Base-by-base conservation (phyloP, 2,329 filamentous ascomycete species). In the Cercospora brassicicola region DNA sequence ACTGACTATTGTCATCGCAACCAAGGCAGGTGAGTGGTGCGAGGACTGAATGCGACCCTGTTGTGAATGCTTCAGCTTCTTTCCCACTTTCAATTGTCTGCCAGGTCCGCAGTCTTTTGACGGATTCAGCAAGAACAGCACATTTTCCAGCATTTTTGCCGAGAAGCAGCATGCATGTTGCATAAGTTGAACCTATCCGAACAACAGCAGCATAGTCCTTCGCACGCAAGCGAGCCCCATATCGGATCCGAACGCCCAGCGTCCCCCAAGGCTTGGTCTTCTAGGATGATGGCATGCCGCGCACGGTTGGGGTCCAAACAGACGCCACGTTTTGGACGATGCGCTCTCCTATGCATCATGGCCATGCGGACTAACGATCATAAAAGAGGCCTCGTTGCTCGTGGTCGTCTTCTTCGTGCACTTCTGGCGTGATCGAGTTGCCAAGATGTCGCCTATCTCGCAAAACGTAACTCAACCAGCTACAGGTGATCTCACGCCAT, bases 211-310 rank as follows among this genome's bases (percentile, higher is more conserved):
- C 10, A 51, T 20, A 18, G 23, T 26, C 18, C 26, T 57, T 57
- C 53, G 28, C 30, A 57, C 30, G 13, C 53, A 57, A 18, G 53
- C 53, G 53, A 57, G 53, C 53, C 28, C 53, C 53, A 57, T 57
- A 2, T 33, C 53, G 30, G 30, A 30, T 33, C 53, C 28, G 30
- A 33, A 57, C 6, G 53, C 53, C 53, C 53, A 57, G 53, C 53
- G 15, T 33, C 53, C 53, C 1, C 51, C 51, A 57, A 57, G 53
- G 13, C 53, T 57, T 57, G 53, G 26, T 2, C 30, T 30, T 30
- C 53, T 57, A 33, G 53, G 26, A 57, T 57, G 53, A 57, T 57
- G 53, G 15, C 53, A 57, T 57, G 53, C 53, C 53, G 53, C 53
- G 53, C 53, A 20, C 53, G 15, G 15, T 15, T 57, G 53, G 53